Evolutionary conservation across 2,329 filamentous ascomycete species (phyloP).

Genomic region (Xylariaceae sp.): DNA sequence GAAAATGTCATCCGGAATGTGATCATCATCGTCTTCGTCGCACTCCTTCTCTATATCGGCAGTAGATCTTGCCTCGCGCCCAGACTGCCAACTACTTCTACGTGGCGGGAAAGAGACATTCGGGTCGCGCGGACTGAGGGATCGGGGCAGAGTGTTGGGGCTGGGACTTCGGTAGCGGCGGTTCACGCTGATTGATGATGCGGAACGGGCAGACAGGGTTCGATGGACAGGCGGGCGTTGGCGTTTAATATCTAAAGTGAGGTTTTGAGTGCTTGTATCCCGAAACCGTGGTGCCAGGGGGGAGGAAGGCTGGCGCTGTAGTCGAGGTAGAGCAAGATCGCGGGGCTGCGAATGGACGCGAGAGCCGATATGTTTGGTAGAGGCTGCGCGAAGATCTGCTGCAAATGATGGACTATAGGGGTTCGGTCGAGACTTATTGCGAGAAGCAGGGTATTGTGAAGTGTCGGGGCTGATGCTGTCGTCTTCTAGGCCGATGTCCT

Average conservation of each 20-base stretch:
- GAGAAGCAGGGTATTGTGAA: slow-evolving; percentile 34
- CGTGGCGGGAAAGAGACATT: slow-evolving; percentile 41
- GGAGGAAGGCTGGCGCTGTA: slow-evolving; percentile 41
- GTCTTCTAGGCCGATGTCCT: slow-evolving; percentile 86
- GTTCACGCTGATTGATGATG: slow-evolving; percentile 37
- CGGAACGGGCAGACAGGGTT: slow-evolving; percentile 38
- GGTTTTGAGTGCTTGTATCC: slow-evolving; percentile 43
- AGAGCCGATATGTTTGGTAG: slow-evolving; percentile 28
- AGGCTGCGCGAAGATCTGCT: slow-evolving; percentile 40
- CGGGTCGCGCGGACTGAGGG: slow-evolving; percentile 44
- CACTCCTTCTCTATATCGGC: slow-evolving; percentile 73
- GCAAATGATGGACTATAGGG: slow-evolving; percentile 51
- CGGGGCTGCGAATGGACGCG: slow-evolving; percentile 29
- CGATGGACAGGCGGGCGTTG: slow-evolving; percentile 32
- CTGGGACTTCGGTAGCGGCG: slow-evolving; percentile 52
- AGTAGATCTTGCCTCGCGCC: slow-evolving; percentile 61
- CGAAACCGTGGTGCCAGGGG: slow-evolving; percentile 46
- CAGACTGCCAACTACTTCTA: slow-evolving; percentile 71
- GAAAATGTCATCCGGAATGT: slow-evolving; percentile 75
- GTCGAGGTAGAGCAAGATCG: slow-evolving; percentile 28
- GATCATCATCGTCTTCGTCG: slow-evolving; percentile 70
- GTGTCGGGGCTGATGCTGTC: slow-evolving; percentile 46
- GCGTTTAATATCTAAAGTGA: slow-evolving; percentile 29
- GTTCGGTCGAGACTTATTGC: slow-evolving; percentile 39
- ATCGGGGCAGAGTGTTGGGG: slow-evolving; percentile 39